A percentile compares a stretch with the other conserved stretches of the same genome.
phyloP scores from a whole-genome alignment of 306 rosid genomes.

The Malus asiatica region DNA sequence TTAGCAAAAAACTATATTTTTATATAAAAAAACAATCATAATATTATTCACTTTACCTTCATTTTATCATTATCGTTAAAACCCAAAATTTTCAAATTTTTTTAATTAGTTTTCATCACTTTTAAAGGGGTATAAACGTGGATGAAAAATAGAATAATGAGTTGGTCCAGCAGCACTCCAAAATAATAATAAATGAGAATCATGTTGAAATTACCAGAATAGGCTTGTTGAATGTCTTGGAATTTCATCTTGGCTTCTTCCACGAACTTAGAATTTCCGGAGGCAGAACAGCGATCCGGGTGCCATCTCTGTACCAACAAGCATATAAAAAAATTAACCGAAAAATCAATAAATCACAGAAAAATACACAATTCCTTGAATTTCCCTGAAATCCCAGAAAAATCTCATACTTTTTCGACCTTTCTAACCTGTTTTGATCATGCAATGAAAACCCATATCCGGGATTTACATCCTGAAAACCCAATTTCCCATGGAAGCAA shows the following conservation, averaged over 20 bases:
- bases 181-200: neutral
- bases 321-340: neutral
- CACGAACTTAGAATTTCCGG: slow-evolving; percentile 61
- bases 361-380: neutral
- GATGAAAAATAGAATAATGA: no score
- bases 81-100: no score
- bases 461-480: neutral
- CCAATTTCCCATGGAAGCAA: neutral
- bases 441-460: slow-evolving; percentile 4
- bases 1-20: no score
- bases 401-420: neutral
- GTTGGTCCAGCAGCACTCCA: no score
- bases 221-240: slow-evolving; percentile 81
- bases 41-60: no score
- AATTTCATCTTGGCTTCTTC: slow-evolving; percentile 92
- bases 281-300: slow-evolving; percentile 92
- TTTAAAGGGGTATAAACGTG: no score
- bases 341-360: neutral
- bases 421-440: neutral
- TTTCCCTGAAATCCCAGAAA: neutral
- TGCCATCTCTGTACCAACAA: slow-evolving; percentile 82
- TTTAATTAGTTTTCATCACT: no score
- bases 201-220: slow-evolving; percentile 59
- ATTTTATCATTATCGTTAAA: no score
- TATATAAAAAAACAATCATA: accelerated